Percentiles rank a stretch among this genome's conserved stretches.
phyloP scores from a whole-genome alignment of 176 grass and related monocot genomes.

The Sorghum bicolor region DNA sequence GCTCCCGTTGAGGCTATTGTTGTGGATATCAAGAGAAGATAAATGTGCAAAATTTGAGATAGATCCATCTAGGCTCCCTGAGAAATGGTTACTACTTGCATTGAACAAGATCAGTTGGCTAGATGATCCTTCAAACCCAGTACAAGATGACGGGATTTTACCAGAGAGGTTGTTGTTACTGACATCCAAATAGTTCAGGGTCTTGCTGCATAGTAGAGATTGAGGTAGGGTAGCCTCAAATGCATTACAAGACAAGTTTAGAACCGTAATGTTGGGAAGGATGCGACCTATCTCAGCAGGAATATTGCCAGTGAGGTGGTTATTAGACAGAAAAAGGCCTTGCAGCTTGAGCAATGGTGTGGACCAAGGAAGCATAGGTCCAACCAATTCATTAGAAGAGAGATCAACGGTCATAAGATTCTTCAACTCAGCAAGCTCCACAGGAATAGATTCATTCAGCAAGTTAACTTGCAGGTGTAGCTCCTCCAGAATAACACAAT shows the following conservation, averaged over 20 bases:
- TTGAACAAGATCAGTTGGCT: slow-evolving; percentile 62
- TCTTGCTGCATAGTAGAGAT: slow-evolving; percentile 56
- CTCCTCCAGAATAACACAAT: slow-evolving; percentile 53
- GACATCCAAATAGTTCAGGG: slow-evolving; percentile 52
- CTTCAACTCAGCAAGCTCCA: slow-evolving; percentile 60
- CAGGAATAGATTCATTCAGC: slow-evolving; percentile 63
- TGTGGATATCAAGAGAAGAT: slow-evolving; percentile 72
- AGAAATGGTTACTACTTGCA: slow-evolving; percentile 74
- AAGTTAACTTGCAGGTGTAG: slow-evolving; percentile 66
- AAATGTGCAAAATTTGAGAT: slow-evolving; percentile 69
- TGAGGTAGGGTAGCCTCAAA: slow-evolving; percentile 54
- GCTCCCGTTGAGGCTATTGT: slow-evolving; percentile 59
- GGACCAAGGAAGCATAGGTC: slow-evolving; percentile 47
- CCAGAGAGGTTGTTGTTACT: slow-evolving; percentile 71
- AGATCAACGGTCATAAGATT: slow-evolving; percentile 58
- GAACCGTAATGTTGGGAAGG: slow-evolving; percentile 49
- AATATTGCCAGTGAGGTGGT: slow-evolving; percentile 61
- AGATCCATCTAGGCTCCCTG: slow-evolving; percentile 46
- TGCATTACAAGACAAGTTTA: slow-evolving; percentile 62
- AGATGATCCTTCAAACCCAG: background rate
- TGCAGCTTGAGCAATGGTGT: slow-evolving; percentile 41
- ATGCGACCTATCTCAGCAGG: slow-evolving; percentile 47
- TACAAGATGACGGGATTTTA: slow-evolving; percentile 43
- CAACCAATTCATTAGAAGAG: slow-evolving; percentile 70
- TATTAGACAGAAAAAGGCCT: slow-evolving; percentile 73